phyloP scores from a whole-genome alignment of 768 basidiomycete species.

The Termitomyces sp. region DNA sequence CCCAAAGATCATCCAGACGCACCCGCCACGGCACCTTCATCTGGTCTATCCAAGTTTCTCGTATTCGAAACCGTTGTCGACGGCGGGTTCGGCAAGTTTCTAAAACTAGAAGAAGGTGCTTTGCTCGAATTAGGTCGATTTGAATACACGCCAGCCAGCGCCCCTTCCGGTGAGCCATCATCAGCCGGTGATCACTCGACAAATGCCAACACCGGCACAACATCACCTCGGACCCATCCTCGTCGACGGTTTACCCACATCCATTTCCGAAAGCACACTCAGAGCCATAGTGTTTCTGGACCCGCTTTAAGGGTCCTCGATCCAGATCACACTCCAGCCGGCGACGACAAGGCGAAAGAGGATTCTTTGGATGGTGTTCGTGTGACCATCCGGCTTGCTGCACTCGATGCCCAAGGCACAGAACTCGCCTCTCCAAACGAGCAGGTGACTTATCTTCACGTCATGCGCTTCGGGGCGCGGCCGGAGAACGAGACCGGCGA shows the following conservation, averaged over 20 bases:
- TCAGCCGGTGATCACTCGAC: slow-evolving; percentile 5
- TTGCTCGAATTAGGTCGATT: slow-evolving; percentile 79
- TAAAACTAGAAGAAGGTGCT: slow-evolving; percentile 75
- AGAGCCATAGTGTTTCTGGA: slow-evolving; percentile 56
- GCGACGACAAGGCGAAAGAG: slow-evolving; percentile 32
- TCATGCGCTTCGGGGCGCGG: slow-evolving; percentile 63
- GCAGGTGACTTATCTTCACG: slow-evolving; percentile 84
- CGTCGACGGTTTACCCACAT: slow-evolving; percentile 65
- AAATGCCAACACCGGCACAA: slow-evolving; percentile 9
- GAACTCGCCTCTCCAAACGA: slow-evolving; percentile 72
- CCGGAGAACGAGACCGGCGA: slow-evolving; percentile 34
- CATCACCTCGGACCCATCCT: slow-evolving; percentile 14
- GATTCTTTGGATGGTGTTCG: slow-evolving; percentile 64
- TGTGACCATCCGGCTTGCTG: slow-evolving; percentile 76
- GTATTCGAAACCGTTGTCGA: slow-evolving; percentile 66
- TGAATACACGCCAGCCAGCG: slow-evolving; percentile 35
- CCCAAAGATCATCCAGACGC: slow-evolving; percentile 62
- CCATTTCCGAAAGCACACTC: slow-evolving; percentile 58
- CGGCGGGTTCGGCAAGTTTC: slow-evolving; percentile 77
- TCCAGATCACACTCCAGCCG: slow-evolving; percentile 43
- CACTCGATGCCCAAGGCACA: slow-evolving; percentile 72
- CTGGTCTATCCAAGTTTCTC: slow-evolving; percentile 40
- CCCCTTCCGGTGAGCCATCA: slow-evolving; percentile 15
- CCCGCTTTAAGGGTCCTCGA: slow-evolving; percentile 81
- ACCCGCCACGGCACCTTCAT: slow-evolving; percentile 27